Evolutionary conservation across 176 grass and related monocot species (phyloP).

Genomic region (Carex pumila): DNA sequence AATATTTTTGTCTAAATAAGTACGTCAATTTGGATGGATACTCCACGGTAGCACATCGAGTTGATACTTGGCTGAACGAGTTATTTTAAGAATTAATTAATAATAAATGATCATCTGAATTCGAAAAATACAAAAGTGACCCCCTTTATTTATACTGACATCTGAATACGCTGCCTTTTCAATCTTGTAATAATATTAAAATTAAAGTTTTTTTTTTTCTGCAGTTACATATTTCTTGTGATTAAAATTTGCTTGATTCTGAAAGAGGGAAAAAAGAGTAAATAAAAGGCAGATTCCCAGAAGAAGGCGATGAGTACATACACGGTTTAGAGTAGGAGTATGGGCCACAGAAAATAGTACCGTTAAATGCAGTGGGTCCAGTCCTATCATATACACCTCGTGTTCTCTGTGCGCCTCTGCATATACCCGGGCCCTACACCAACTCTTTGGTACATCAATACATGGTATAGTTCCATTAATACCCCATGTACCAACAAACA

Average conservation of each 20-base stretch:
- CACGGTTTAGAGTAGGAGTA: neutral
- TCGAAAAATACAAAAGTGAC: too few relatives aligned
- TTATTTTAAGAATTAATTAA: too few relatives aligned
- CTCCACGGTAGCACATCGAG: too few relatives aligned
- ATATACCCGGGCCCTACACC: neutral
- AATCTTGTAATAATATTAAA: neutral
- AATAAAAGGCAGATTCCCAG: neutral
- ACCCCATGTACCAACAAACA: neutral
- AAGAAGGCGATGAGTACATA: neutral
- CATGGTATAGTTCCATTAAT: too few relatives aligned
- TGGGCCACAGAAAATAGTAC: slow-evolving; percentile 1
- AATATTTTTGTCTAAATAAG: too few relatives aligned
- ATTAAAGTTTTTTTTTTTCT: neutral
- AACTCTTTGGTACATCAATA: neutral
- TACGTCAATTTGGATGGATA: too few relatives aligned
- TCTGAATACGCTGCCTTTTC: too few relatives aligned
- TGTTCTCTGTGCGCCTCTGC: slow-evolving; percentile 11
- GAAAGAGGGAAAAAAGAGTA: neutral
- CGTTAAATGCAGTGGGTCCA: neutral
- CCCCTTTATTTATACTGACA: too few relatives aligned
- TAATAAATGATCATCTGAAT: too few relatives aligned
- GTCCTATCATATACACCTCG: slow-evolving; percentile 17
- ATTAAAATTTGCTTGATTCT: neutral
- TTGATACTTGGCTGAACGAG: too few relatives aligned
- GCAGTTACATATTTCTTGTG: neutral